These are phyloP conservation scores for Gymnopilus dilepis DNA, from an alignment of 768 basidiomycete species.

Conservation along the genomic window DNA sequence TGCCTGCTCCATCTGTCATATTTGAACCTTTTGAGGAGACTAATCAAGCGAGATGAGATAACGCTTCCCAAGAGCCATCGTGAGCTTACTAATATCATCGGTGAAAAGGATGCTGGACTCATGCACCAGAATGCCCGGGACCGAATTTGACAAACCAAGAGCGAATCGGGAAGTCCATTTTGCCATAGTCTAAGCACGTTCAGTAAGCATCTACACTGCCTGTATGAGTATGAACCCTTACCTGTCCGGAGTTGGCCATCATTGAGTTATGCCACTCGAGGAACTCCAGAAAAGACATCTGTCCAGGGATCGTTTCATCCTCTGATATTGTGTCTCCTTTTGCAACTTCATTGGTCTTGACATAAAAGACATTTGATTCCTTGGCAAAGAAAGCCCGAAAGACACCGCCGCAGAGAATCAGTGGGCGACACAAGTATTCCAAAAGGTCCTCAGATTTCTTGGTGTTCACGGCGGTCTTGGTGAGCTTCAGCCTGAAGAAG, in stretches of 20 bases:
- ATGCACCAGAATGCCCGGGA: slow-evolving; percentile 54
- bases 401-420: slow-evolving; percentile 58
- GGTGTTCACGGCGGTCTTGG: slow-evolving; percentile 36
- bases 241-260: slow-evolving; percentile 53
- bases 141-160: slow-evolving; percentile 66
- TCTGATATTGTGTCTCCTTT: slow-evolving; percentile 24
- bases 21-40: slow-evolving; percentile 40
- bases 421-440: slow-evolving; percentile 51
- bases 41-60: slow-evolving; percentile 13
- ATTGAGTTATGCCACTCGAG: slow-evolving; percentile 62
- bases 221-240: slow-evolving; percentile 26
- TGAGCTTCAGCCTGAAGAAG: slow-evolving; percentile 57
- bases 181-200: slow-evolving; percentile 51
- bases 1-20: slow-evolving; percentile 65
- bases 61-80: not conserved
- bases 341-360: slow-evolving; percentile 55
- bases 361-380: slow-evolving; percentile 59
- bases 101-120: slow-evolving; percentile 41
- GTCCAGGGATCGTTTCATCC: slow-evolving; percentile 26
- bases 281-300: slow-evolving; percentile 51
- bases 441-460: slow-evolving; percentile 35
- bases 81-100: slow-evolving; percentile 53
- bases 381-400: slow-evolving; percentile 69
- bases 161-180: slow-evolving; percentile 71
- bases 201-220: not conserved